A percentile compares a stretch with the other conserved stretches of the same genome.
Conservation (phyloP, 108 stramenopile genomes). For the Skeletonema potamos region DNA sequence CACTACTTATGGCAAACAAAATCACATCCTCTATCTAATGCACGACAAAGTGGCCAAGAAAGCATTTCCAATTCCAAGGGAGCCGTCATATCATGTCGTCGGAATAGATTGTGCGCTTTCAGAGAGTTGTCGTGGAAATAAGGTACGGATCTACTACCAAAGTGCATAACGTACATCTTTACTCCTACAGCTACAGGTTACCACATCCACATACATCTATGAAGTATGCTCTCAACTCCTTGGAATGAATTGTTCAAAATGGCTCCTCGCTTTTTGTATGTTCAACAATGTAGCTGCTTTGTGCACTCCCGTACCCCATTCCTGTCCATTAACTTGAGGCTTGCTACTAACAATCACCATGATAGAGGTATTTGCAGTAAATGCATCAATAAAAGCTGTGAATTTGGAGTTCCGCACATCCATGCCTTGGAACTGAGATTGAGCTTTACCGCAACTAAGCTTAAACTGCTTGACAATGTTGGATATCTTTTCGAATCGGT, state of each 20-base stretch:
- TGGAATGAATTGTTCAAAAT: conserved; percentile 94
- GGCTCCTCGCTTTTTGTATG: conserved; percentile 89
- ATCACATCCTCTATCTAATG: no score
- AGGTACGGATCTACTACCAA: no score
- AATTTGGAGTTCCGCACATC: conserved; percentile 92
- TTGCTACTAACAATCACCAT: conserved; percentile 96
- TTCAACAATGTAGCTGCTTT: conserved; percentile 91
- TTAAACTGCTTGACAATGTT: conserved; percentile 99
- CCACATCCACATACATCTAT: not conserved
- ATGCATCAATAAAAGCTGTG: conserved; percentile 92
- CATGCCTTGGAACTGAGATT: conserved; percentile 96
- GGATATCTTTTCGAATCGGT: conserved; percentile 99
- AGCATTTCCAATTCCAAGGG: no score
- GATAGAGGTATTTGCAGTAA: conserved; percentile 97
- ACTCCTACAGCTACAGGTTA: not conserved
- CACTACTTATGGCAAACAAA: no score
- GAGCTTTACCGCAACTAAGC: conserved; percentile 93
- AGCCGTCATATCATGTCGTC: no score
- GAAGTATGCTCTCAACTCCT: conserved; percentile 34
- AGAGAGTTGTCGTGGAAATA: no score
- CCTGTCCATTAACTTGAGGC: conserved; percentile 11
- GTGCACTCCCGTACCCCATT: conserved; percentile 55
- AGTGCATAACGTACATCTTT: no score
- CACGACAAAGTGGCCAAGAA: no score
- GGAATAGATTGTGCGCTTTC: no score